phyloP scores from a whole-genome alignment of 805 yeast species.

The Hanseniaspora meyeri region DNA sequence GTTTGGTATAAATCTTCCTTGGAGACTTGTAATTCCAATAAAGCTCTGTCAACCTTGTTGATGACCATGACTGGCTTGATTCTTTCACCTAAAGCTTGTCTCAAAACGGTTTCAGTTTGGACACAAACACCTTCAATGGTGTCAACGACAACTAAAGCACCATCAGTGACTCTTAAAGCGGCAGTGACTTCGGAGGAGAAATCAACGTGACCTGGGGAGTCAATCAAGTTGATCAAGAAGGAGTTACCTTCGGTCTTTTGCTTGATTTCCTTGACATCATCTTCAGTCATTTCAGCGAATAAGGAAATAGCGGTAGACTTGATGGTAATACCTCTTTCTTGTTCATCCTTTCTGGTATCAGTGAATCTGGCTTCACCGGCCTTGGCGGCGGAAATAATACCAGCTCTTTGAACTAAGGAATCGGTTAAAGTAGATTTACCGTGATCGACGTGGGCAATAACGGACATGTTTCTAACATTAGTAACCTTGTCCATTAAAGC shows the following conservation, averaged over 20 bases:
- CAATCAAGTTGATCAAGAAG: constrained; percentile 95
- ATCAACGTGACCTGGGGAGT: constrained; percentile 99
- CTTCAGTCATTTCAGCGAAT: constrained; percentile 70
- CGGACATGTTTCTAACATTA: constrained; percentile 99
- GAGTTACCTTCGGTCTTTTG: constrained; percentile 81
- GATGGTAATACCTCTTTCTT: constrained; percentile 92
- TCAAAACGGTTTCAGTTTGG: constrained; percentile 98
- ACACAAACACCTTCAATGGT: constrained; percentile 99
- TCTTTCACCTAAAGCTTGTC: constrained; percentile 99
- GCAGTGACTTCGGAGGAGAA: constrained; percentile 99
- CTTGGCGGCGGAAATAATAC: constrained; percentile 98
- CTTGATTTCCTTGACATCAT: constrained; percentile 77
- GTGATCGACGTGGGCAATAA: constrained; percentile 99
- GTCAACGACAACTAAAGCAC: constrained; percentile 99
- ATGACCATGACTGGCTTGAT: constrained; percentile 96
- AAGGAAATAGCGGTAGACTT: constrained; percentile 94
- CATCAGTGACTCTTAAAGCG: constrained; percentile 98
- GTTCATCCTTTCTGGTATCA: constrained; percentile 99
- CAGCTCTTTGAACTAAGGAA: constrained; percentile 97
- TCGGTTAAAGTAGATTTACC: constrained; percentile 99
- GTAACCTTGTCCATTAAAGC: constrained; percentile 98
- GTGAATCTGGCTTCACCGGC: constrained; percentile 99
- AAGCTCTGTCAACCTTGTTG: constrained; percentile 99
- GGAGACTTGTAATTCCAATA: constrained; percentile 95
- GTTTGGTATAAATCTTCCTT: constrained; percentile 98